Conservation (phyloP, 129 eudicot genomes). For the Flaveria linearis region DNA sequence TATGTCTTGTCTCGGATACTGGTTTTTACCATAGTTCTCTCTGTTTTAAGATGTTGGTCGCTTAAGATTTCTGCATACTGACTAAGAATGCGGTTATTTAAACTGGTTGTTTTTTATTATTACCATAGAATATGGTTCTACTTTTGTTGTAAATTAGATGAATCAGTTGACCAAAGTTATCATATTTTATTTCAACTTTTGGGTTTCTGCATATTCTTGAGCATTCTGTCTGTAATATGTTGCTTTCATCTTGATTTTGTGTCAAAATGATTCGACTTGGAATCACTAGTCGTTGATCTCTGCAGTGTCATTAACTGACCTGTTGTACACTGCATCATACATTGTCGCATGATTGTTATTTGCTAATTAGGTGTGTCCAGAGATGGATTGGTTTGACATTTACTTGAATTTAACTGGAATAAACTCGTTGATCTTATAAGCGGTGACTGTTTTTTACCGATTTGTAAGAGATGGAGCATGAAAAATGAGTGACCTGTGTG, state of each 20-base stretch:
- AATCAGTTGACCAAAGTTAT: not conserved
- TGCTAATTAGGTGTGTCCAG: no score
- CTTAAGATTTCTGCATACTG: not conserved
- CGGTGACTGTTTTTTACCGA: no score
- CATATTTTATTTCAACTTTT: not conserved
- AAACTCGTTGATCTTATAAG: no score
- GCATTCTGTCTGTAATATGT: not conserved
- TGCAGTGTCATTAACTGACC: no score
- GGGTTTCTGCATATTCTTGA: conserved; percentile 10
- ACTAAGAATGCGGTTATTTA: conserved; percentile 8
- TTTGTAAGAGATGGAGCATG: no score
- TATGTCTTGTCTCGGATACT: not conserved
- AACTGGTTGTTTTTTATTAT: not conserved
- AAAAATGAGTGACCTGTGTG: no score
- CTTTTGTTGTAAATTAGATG: conserved; percentile 19
- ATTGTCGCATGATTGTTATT: no score
- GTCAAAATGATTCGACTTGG: not conserved
- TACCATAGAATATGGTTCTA: conserved; percentile 18
- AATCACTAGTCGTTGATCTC: no score
- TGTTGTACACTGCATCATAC: no score
- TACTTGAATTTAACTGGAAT: no score
- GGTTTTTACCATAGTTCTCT: no score
- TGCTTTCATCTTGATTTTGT: not conserved
- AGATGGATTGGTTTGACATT: no score
- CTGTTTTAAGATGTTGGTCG: not conserved